phyloP scores from a whole-genome alignment of 148 eudicot species.

The Chenopodium formosanum region DNA sequence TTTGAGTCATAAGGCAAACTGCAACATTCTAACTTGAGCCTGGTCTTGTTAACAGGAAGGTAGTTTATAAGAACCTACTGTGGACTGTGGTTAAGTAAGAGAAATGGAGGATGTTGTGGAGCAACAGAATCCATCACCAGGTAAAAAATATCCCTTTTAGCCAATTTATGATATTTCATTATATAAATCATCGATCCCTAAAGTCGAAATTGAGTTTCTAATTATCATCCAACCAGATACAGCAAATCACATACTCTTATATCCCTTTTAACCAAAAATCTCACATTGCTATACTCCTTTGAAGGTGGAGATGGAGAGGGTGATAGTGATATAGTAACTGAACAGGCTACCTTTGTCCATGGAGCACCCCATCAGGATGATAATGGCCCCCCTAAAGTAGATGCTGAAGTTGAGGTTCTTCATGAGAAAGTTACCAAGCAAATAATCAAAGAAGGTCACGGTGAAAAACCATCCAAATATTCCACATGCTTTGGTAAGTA shows the following conservation, averaged over 20 bases:
- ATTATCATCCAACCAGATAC: too few relatives aligned
- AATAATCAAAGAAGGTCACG: constrained; percentile 89
- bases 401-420: constrained; percentile 63
- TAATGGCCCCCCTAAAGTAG: constrained; percentile 69
- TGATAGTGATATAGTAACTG: constrained; percentile 61
- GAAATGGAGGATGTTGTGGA: constrained; percentile 11
- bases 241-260: too few relatives aligned
- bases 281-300: background rate
- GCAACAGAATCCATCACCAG: background rate
- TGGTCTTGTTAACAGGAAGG: background rate
- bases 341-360: constrained; percentile 60
- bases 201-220: too few relatives aligned
- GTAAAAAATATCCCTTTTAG: background rate
- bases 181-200: too few relatives aligned
- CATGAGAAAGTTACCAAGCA: constrained; percentile 90
- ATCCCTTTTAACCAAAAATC: background rate
- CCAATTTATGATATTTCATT: too few relatives aligned
- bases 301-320: background rate
- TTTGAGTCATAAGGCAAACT: background rate
- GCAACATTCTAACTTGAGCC: background rate
- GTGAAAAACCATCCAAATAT: constrained; percentile 91
- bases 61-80: too few relatives aligned
- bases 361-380: constrained; percentile 40
- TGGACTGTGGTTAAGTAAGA: background rate
- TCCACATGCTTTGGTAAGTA: constrained; percentile 93